Percentiles rank a stretch among this genome's conserved stretches.
phyloP scores from a whole-genome alignment of 306 rosid species.

The Albizia julibrissin region DNA sequence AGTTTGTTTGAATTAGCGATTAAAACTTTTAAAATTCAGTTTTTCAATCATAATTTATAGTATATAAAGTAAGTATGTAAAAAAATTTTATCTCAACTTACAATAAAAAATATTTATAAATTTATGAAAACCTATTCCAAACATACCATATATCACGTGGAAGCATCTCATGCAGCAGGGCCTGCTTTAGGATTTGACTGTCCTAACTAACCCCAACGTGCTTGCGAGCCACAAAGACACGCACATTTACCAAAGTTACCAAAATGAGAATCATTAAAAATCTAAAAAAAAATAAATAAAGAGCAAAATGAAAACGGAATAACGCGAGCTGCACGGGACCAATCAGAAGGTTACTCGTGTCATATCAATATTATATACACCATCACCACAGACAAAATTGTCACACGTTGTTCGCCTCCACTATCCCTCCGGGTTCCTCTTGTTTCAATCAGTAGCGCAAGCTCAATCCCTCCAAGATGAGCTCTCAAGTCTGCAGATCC shows the following conservation, averaged over 20 bases:
- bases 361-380: background rate
- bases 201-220: background rate
- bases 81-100: too few relatives aligned
- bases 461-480: slow-evolving; percentile 43
- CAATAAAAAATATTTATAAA: too few relatives aligned
- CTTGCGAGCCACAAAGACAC: background rate
- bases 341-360: background rate
- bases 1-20: too few relatives aligned
- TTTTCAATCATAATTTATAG: too few relatives aligned
- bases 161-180: background rate
- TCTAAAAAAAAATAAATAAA: background rate
- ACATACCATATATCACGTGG: background rate
- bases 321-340: slow-evolving; percentile 3
- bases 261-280: background rate
- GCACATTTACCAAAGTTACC: background rate
- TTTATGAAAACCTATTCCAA: too few relatives aligned
- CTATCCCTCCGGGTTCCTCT: background rate
- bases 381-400: background rate
- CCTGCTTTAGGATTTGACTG: slow-evolving; percentile 7
- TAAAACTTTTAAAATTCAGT: too few relatives aligned
- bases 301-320: background rate
- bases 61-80: too few relatives aligned
- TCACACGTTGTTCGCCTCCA: background rate
- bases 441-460: background rate
- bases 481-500: slow-evolving; percentile 67